phyloP scores from a whole-genome alignment of 345 rosid genomes.

The Salix exigua region DNA sequence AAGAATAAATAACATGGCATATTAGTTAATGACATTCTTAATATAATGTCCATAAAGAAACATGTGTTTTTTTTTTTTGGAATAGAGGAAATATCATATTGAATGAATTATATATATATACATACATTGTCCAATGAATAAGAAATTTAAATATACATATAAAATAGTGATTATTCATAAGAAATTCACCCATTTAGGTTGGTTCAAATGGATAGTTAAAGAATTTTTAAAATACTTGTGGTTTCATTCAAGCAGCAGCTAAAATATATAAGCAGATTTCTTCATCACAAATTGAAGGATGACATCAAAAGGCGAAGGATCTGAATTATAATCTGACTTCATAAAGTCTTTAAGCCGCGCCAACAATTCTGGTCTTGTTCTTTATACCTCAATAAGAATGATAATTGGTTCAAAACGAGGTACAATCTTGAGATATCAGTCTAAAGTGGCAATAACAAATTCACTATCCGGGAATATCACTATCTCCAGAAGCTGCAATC shows the following conservation, averaged over 20 bases:
- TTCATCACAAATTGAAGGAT: neutral
- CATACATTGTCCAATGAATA: too few relatives aligned
- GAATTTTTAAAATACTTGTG: neutral
- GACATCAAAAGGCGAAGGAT: neutral
- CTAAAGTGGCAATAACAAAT: constrained; percentile 19
- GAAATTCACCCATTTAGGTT: too few relatives aligned
- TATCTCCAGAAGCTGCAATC: constrained; percentile 25
- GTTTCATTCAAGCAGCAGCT: neutral
- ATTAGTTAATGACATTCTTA: too few relatives aligned
- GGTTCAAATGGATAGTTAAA: too few relatives aligned
- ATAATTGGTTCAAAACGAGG: constrained; percentile 27
- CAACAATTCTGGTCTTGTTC: constrained; percentile 12
- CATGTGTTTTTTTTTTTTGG: too few relatives aligned
- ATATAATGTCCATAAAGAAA: too few relatives aligned
- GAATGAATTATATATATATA: too few relatives aligned
- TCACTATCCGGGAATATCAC: constrained; percentile 13
- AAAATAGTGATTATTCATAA: too few relatives aligned
- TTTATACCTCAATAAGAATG: constrained; percentile 27
- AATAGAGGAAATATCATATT: neutral
- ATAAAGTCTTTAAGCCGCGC: constrained; percentile 20
- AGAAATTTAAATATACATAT: too few relatives aligned
- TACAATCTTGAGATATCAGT: constrained; percentile 18
- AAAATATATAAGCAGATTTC: constrained; percentile 4
- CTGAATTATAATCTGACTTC: constrained; percentile 3
- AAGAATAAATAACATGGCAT: too few relatives aligned